Base-by-base conservation (phyloP, 1,284 basidiomycete species). In the Vanrija pseudolonga region DNA sequence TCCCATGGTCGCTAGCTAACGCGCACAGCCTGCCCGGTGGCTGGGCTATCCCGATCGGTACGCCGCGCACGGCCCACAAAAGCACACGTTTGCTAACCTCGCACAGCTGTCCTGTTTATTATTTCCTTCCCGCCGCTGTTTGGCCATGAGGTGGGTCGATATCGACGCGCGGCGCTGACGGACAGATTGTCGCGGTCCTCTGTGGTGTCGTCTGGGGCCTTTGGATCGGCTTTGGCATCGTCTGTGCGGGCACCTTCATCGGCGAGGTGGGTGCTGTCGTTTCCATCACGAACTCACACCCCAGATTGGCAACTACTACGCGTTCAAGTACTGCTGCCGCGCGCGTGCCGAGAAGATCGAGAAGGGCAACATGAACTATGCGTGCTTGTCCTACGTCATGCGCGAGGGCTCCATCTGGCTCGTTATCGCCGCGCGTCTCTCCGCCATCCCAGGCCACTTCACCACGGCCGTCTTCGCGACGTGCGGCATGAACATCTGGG, bases 1-100 rank as follows among this genome's bases (percentile, higher is more conserved):
- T 22, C 18, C 4, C 24, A 15, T 26, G n/a, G n/a, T 26, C 3
- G 20, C 15, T 11, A 22, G 14, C 45, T 40, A 17, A 49, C 28
- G 17, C 20, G 18, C 52, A 14, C 39, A 77, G 78, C 32, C 59
- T 80, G 18, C 69, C 75, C 11, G 78, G 68, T 40, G 90, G 91
- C 18, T 94, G 85, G 85, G 72, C 87, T 17, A 89, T 95, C 42
- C 90, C 91, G 1, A 89, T 93, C 46, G 88, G 76, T 43, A 79
- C 48, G 57, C 44, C 22, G 17, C 4, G 23, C 87, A 90, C 67
- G 78, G 90, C 60, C 83, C 90, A 38, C 32, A 26, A 26, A 11
- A 26, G 12, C 32, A 7, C 32, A 32, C 32, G 32, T 32, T 26
- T 32, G 88, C 86, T 0, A 87, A 88, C 71, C 86, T 86, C 58